Evolutionary conservation across 2,329 filamentous ascomycete genomes (phyloP).

Genomic region (Periconia macrospinosa): DNA sequence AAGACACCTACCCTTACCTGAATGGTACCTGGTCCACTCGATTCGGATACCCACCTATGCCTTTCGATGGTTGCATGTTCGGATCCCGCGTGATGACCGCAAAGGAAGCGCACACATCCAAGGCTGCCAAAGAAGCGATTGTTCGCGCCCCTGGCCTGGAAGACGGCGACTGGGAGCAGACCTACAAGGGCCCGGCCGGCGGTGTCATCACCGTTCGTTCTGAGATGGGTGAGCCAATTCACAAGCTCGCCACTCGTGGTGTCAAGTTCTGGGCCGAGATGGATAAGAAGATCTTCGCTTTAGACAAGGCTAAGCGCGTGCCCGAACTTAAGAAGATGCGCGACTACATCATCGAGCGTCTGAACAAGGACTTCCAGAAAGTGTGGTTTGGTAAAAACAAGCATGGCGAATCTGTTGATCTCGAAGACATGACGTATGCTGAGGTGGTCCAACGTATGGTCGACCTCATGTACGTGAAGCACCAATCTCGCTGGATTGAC

Average conservation of each 20-base stretch:
- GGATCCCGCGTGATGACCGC: constrained; percentile 53
- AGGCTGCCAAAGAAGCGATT: constrained; percentile 49
- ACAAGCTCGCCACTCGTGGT: constrained; percentile 96
- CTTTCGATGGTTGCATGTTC: constrained; percentile 51
- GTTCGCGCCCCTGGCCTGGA: constrained; percentile 47
- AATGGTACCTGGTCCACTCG: constrained; percentile 49
- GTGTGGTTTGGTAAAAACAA: constrained; percentile 52
- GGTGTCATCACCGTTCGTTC: constrained; percentile 96
- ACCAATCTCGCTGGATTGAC: constrained; percentile 51
- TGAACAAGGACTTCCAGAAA: constrained; percentile 54
- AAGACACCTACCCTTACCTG: constrained; percentile 53
- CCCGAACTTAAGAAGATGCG: constrained; percentile 48
- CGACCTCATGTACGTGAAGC: constrained; percentile 51
- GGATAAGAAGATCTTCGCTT: constrained; percentile 96
- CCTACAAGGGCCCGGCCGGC: constrained; percentile 71
- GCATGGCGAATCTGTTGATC: constrained; percentile 47
- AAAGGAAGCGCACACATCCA: constrained; percentile 50
- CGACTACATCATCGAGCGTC: constrained; percentile 49
- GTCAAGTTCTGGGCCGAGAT: constrained; percentile 98
- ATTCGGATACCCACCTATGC: constrained; percentile 51
- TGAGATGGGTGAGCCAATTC: constrained; percentile 99
- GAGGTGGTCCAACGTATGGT: constrained; percentile 51
- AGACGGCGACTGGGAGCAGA: constrained; percentile 51
- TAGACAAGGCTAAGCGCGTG: constrained; percentile 75
- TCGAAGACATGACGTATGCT: constrained; percentile 53